phyloP scores from a whole-genome alignment of 192 early-diverging fungal species.

The Kappamyces sp. region DNA sequence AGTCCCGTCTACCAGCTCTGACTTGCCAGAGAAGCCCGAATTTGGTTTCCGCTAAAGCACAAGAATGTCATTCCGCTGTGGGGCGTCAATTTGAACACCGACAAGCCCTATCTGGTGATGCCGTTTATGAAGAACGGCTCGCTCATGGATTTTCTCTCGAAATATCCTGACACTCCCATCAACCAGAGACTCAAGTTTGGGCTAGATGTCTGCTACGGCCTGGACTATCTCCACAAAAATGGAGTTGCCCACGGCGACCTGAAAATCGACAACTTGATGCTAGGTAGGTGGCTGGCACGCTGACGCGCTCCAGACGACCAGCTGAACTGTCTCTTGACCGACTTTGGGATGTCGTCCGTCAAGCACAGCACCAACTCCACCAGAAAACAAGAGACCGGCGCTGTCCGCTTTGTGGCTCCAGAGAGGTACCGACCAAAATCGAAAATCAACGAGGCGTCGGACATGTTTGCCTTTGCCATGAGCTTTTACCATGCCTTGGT shows the following conservation, averaged over 20 bases:
- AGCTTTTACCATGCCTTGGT: constrained; percentile 17
- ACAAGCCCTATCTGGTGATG: too few species aligned
- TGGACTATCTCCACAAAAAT: not conserved
- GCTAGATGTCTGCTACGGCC: not conserved
- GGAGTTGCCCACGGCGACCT: not conserved
- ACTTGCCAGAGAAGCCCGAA: not conserved
- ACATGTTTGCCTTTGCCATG: constrained; percentile 29
- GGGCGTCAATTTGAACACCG: too few species aligned
- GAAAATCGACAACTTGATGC: not conserved
- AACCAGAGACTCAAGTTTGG: not conserved
- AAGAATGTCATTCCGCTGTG: too few species aligned
- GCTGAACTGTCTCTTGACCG: not conserved
- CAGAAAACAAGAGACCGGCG: not conserved
- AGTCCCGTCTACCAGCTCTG: too few species aligned
- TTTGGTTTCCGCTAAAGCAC: too few species aligned
- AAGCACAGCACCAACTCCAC: not conserved
- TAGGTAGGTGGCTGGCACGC: not conserved
- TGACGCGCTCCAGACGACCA: too few species aligned
- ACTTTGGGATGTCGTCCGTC: not conserved
- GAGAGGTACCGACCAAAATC: not conserved
- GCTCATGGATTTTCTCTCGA: too few species aligned
- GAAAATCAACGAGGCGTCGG: not conserved
- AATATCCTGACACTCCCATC: too few species aligned
- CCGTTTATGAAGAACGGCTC: too few species aligned
- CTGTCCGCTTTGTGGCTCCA: not conserved